Evolutionary conservation across 2,329 filamentous ascomycete species (phyloP), one percentile per base, ranked within the genome.

Genomic region (Pochonia chlamydosporia): DNA sequence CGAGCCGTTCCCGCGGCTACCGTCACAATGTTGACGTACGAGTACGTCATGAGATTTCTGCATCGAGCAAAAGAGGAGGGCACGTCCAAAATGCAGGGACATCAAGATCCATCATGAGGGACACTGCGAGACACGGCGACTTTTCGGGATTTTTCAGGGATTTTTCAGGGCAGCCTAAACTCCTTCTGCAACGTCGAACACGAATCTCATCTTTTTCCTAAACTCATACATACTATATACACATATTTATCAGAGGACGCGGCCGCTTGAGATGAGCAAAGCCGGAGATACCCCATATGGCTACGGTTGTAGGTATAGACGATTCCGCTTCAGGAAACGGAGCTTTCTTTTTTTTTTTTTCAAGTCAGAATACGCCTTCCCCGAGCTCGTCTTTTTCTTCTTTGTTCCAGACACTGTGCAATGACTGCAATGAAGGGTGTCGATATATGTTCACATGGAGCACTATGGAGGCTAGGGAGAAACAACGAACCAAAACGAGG

Each of bases 21-120:
- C 60, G 96, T 95, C 23, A 99, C 93, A 3, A 95, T 99, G 85
- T 76, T 97, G 62, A 97, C 92, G 11, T 99, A 96, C 62, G 93
- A 99, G 69, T 93, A 85, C 57, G 70, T 76, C 43, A 82, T 82
- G 79, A 69, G 73, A 44, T 63, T 69, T 47, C 64, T 82, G 18
- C 76, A 75, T 51, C 62, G 67, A 47, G 61, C 64, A 24, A 70
- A 70, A 55, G 52, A 58, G 3, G 65, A 70, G 13, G 73, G 71
- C 42, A 61, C 57, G 43, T 59, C 59, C 28, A 70, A 66, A 53
- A 37, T 57, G 16, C 52, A 57, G 18, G 46, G 52, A 44, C 43
- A 56, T 5, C 51, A 47, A 35, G 50, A 49, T 18, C n/a, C 4
- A 40, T 13, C 3, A 11, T 42, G 26, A 39, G 10, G 21, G 23